These are phyloP conservation scores for Trichoderma afroharzianum DNA, from an alignment of 2,329 filamentous ascomycete species.

Conservation along the genomic window DNA sequence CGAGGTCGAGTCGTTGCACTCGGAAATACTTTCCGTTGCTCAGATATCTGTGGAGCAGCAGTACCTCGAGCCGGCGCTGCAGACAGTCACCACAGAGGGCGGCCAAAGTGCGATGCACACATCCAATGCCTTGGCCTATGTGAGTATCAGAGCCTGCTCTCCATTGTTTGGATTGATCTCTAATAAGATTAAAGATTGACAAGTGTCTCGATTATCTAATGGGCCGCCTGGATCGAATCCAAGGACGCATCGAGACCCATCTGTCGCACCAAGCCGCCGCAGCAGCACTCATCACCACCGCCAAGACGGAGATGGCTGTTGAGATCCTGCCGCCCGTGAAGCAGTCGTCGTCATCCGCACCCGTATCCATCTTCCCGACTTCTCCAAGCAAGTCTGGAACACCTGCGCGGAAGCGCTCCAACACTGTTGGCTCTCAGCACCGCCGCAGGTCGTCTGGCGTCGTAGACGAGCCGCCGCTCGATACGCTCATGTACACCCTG, in stretches of 20 bases:
- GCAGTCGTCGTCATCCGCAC: not conserved
- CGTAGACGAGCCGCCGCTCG: constrained; percentile 38
- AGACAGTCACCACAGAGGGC: constrained; percentile 41
- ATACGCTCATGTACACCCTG: constrained; percentile 47
- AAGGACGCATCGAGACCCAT: constrained; percentile 40
- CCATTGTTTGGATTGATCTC: not conserved
- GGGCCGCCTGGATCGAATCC: constrained; percentile 42
- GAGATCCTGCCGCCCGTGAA: constrained; percentile 17
- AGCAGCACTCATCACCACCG: constrained; percentile 38
- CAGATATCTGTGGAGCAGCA: constrained; percentile 70
- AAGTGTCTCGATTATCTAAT: constrained; percentile 51
- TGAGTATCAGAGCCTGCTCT: constrained; percentile 30
- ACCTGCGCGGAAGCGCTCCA: constrained; percentile 33
- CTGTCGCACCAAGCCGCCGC: constrained; percentile 45
- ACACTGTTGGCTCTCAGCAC: constrained; percentile 25
- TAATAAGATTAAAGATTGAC: constrained; percentile 38
- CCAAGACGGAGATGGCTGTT: constrained; percentile 42
- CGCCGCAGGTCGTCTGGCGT: constrained; percentile 37
- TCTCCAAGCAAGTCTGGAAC: constrained; percentile 38
- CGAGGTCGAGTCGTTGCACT: constrained; percentile 66
- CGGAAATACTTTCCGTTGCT: constrained; percentile 65
- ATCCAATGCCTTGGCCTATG: constrained; percentile 48
- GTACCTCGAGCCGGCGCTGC: constrained; percentile 58
- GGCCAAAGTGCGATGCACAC: constrained; percentile 44
- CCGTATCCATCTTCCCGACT: constrained; percentile 24